A percentile compares a stretch with the other conserved stretches of the same genome.
These are phyloP conservation scores for Aschersonia sp. DNA, from an alignment of 2,329 filamentous ascomycete genomes.

Conservation along the genomic window DNA sequence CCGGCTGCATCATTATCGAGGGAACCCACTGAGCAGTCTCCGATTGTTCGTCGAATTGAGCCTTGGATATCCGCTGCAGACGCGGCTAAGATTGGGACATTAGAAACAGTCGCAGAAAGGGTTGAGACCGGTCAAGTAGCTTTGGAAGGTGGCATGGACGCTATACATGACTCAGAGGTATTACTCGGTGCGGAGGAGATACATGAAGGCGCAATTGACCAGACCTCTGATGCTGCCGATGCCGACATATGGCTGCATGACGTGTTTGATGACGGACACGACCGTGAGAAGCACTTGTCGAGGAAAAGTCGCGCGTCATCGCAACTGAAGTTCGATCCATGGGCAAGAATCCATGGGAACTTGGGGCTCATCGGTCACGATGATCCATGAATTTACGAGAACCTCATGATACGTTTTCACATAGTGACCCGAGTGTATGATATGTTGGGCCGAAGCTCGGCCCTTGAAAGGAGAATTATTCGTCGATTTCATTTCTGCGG, in stretches of 20 bases:
- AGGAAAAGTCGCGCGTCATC: conserved; percentile 9
- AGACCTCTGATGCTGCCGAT: conserved; percentile 10
- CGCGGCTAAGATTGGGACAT: conserved; percentile 41
- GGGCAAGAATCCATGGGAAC: conserved; percentile 37
- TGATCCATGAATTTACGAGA: conserved; percentile 5
- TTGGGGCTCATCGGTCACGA: conserved; percentile 34
- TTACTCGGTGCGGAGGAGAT: conserved; percentile 25
- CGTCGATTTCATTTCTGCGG: no score
- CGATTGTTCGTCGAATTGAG: conserved; percentile 28
- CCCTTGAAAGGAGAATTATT: no score
- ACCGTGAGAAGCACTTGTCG: background rate
- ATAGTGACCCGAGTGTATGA: no score
- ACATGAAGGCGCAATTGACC: conserved; percentile 9
- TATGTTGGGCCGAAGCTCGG: no score
- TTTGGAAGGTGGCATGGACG: conserved; percentile 35
- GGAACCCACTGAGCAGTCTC: conserved; percentile 20
- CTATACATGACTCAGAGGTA: conserved; percentile 32
- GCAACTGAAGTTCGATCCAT: conserved; percentile 22
- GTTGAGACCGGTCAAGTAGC: conserved; percentile 43
- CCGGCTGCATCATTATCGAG: conserved; percentile 28
- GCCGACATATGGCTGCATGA: conserved; percentile 21
- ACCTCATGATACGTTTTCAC: no score
- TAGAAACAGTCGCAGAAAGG: conserved; percentile 43
- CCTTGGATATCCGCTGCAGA: conserved; percentile 48
- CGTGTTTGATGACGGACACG: conserved; percentile 9